Conservation (phyloP, 2,329 filamentous ascomycete species). For the Exophiala dermatitidis region DNA sequence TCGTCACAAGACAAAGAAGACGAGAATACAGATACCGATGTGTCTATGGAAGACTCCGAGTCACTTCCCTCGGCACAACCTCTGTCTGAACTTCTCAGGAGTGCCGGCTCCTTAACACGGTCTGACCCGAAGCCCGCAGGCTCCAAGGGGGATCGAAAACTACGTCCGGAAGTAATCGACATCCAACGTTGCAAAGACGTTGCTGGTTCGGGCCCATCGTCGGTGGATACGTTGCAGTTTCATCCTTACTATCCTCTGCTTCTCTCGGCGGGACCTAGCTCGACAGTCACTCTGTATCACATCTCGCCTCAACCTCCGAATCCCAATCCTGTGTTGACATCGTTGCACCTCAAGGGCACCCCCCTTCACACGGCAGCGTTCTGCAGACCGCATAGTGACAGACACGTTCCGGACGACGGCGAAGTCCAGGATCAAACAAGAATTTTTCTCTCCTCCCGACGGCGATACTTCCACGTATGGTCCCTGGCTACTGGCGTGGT, state of each 20-base stretch:
- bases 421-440: constrained; percentile 16
- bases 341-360: constrained; percentile 74
- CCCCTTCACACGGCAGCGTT: constrained; percentile 82
- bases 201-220: constrained; percentile 53
- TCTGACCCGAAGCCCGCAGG: constrained; percentile 33
- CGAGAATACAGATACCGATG: constrained; percentile 43
- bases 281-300: constrained; percentile 82
- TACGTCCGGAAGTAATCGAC: constrained; percentile 80
- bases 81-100: constrained; percentile 70
- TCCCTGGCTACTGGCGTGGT: constrained; percentile 73
- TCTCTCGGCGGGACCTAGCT: constrained; percentile 71
- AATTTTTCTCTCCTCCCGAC: constrained; percentile 80
- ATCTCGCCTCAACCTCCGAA: constrained; percentile 68
- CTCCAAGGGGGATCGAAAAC: constrained; percentile 51
- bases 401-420: constrained; percentile 28
- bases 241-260: constrained; percentile 84
- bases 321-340: constrained; percentile 84
- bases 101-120: constrained; percentile 59
- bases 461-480: constrained; percentile 92
- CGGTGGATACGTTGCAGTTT: constrained; percentile 78
- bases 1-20: constrained; percentile 35
- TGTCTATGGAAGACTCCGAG: constrained; percentile 44
- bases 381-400: constrained; percentile 61
- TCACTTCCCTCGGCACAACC: constrained; percentile 63
- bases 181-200: constrained; percentile 87